phyloP scores from a whole-genome alignment of 1,139 yeast species.

The Taiozyma sp. region DNA sequence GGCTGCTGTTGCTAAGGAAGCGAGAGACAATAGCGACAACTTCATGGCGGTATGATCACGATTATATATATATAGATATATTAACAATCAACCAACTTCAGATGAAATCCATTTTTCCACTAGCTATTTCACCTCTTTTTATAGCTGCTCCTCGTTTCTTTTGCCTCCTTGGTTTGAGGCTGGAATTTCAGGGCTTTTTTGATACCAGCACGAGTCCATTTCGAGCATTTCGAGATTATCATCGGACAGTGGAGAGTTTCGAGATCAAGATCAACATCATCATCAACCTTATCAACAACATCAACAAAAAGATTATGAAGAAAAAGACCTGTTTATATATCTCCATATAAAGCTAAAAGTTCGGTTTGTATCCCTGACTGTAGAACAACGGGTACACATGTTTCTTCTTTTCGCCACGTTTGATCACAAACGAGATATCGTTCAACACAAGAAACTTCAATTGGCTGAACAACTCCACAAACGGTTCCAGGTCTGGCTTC shows the following conservation, averaged over 20 bases:
- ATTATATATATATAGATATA: not conserved
- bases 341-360: conserved; percentile 13
- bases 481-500: conserved; percentile 29
- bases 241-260: too few relatives aligned
- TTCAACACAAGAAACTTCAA: conserved; percentile 33
- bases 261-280: too few relatives aligned
- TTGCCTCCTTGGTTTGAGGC: not conserved
- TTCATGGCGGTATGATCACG: not conserved
- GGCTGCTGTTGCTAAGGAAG: not conserved
- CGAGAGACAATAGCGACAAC: not conserved
- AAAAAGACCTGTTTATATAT: not conserved
- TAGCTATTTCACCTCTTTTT: not conserved
- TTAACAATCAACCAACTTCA: too few relatives aligned
- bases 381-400: conserved; percentile 29
- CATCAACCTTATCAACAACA: not conserved
- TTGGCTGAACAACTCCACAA: conserved; percentile 28
- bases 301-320: not conserved
- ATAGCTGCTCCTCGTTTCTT: not conserved
- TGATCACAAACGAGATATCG: conserved; percentile 32
- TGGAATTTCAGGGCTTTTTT: too few relatives aligned
- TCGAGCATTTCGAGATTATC: not conserved
- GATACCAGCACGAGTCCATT: not conserved
- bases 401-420: conserved; percentile 18
- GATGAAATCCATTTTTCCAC: too few relatives aligned
- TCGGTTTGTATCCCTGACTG: conserved; percentile 25